phyloP scores from a whole-genome alignment of 139 green algal genomes.

The Chlorella sp. region DNA sequence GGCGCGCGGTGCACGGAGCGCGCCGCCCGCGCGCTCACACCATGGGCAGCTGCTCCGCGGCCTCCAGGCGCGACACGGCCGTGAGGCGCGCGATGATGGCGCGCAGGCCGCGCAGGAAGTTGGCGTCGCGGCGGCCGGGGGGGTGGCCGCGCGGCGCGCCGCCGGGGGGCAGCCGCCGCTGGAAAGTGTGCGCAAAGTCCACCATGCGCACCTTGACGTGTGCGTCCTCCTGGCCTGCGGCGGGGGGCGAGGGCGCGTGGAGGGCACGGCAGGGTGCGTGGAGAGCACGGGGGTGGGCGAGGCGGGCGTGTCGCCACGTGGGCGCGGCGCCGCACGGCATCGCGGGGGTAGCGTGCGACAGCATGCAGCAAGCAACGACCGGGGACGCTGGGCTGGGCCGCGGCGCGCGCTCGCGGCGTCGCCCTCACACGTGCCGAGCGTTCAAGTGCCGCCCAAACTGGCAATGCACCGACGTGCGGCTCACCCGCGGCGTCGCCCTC shows the following conservation, averaged over 20 bases:
- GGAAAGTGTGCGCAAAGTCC: slow-evolving; percentile 89
- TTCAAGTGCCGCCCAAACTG: no score
- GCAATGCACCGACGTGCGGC: no score
- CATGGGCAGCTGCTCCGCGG: slow-evolving; percentile 1
- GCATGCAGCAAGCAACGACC: no score
- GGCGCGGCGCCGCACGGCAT: no score
- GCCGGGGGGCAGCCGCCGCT: not conserved
- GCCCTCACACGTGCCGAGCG: no score
- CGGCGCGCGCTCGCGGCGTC: no score
- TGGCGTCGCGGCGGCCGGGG: slow-evolving; percentile 51
- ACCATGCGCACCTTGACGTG: slow-evolving; percentile 61
- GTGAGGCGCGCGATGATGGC: slow-evolving; percentile 45
- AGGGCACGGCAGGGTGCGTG: not conserved
- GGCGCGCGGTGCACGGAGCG: no score
- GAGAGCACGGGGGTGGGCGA: not conserved
- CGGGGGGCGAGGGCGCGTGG: not conserved
- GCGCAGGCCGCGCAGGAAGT: slow-evolving; percentile 67
- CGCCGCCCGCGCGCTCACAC: no score
- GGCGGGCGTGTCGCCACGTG: no score
- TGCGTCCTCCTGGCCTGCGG: slow-evolving; percentile 7
- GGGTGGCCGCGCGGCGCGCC: not conserved
- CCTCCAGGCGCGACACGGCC: slow-evolving; percentile 2
- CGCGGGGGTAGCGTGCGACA: no score
- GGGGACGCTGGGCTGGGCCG: no score
- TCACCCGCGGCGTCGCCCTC: slow-evolving; percentile 61